Evolutionary conservation across 106 monocot genomes (phyloP).

Genomic region (Agapanthus africanus): DNA sequence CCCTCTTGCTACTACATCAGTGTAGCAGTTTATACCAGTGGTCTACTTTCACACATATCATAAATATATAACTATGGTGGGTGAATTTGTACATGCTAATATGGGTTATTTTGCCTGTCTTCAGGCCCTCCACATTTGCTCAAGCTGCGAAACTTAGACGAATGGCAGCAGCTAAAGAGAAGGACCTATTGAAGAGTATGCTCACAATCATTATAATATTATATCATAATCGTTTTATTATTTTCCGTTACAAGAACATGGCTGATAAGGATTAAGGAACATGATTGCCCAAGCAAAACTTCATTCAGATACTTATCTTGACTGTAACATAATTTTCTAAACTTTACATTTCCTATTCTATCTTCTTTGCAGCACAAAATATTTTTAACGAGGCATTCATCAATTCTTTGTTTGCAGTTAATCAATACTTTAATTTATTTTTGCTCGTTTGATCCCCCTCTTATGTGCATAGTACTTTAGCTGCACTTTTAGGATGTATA

Average conservation of each 20-base stretch:
- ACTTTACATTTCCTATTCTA: not conserved
- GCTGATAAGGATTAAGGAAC: too few relatives aligned
- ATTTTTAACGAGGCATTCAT: not conserved
- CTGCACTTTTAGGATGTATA: too few relatives aligned
- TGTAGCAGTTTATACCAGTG: not conserved
- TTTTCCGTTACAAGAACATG: too few relatives aligned
- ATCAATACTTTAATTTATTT: not conserved
- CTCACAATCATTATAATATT: not conserved
- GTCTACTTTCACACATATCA: not conserved
- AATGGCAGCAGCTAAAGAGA: slow-evolving; percentile 74
- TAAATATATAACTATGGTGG: not conserved
- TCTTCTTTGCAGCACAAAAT: not conserved
- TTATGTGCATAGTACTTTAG: too few relatives aligned
- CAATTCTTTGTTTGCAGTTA: not conserved
- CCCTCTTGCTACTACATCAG: not conserved
- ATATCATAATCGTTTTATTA: too few relatives aligned
- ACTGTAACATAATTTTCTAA: not conserved
- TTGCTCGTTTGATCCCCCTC: not conserved
- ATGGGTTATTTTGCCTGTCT: not conserved
- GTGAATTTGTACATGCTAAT: not conserved
- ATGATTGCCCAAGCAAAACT: not conserved
- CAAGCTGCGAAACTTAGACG: slow-evolving; percentile 87
- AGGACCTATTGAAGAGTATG: slow-evolving; percentile 76
- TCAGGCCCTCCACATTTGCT: slow-evolving; percentile 91
- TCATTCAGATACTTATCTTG: not conserved